Conservation (phyloP, 2,329 filamentous ascomycete species). For the Metarhizium humberi region DNA sequence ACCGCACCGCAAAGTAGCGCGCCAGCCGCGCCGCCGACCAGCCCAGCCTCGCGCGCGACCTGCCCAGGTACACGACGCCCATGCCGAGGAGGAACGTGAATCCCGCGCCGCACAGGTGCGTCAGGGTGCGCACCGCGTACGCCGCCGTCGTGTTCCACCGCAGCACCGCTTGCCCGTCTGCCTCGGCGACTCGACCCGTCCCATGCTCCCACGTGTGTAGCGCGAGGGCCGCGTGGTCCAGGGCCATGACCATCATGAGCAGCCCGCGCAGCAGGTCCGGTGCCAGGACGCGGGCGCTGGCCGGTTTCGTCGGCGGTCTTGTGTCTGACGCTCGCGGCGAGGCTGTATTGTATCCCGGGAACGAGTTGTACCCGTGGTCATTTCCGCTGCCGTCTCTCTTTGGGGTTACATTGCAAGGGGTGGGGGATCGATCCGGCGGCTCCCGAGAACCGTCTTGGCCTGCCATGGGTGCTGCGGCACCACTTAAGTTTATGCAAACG, state of each 20-base stretch:
- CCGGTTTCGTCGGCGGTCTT: neutral
- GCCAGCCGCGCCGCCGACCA: constrained; percentile 27
- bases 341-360: constrained; percentile 6
- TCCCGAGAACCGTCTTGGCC: neutral
- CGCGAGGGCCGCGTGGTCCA: constrained; percentile 31
- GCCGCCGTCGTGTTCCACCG: constrained; percentile 28
- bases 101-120: constrained; percentile 35
- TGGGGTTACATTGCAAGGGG: too few relatives aligned
- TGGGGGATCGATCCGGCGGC: neutral
- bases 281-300: constrained; percentile 24
- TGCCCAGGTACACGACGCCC: constrained; percentile 34
- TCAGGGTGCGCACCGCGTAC: constrained; percentile 30
- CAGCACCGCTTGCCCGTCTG: constrained; percentile 23
- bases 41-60: constrained; percentile 29
- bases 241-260: constrained; percentile 34
- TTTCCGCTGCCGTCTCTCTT: constrained; percentile 3
- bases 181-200: constrained; percentile 25
- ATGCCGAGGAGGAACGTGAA: constrained; percentile 37
- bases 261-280: constrained; percentile 35
- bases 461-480: neutral
- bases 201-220: constrained; percentile 32
- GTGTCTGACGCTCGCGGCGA: neutral
- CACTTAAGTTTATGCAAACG: neutral
- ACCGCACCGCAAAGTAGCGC: constrained; percentile 29
- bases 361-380: constrained; percentile 10